phyloP scores from a whole-genome alignment of 1,139 yeast genomes.

The Groenewaldozyma auringiensis region DNA sequence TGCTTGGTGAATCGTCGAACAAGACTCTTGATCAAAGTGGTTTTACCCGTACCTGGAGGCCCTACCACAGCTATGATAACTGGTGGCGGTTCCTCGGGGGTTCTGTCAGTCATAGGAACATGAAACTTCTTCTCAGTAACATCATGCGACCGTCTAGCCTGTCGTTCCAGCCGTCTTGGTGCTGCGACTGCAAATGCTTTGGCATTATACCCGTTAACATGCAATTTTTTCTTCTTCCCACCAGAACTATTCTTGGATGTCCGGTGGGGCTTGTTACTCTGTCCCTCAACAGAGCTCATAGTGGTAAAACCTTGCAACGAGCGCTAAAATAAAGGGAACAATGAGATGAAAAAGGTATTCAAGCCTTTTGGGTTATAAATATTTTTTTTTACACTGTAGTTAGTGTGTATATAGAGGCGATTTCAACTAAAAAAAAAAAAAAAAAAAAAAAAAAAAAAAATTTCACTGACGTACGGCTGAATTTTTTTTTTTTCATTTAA shows the following conservation, averaged over 20 bases:
- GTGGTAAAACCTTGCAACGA: background rate
- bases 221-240: slow-evolving; percentile 78
- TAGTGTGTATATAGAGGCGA: background rate
- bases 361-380: background rate
- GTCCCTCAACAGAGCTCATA: slow-evolving; percentile 14
- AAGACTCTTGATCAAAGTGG: slow-evolving; percentile 84
- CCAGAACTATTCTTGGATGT: slow-evolving; percentile 42
- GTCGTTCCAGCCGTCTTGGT: slow-evolving; percentile 79
- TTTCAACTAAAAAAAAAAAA: background rate
- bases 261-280: slow-evolving; percentile 43
- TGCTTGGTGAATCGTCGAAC: slow-evolving; percentile 88
- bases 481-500: background rate
- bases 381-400: no score
- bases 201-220: slow-evolving; percentile 84
- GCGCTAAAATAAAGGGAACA: background rate
- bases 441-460: background rate
- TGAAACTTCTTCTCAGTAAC: slow-evolving; percentile 79
- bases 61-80: slow-evolving; percentile 95
- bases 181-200: slow-evolving; percentile 93
- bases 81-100: slow-evolving; percentile 98
- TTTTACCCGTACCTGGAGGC: slow-evolving; percentile 97
- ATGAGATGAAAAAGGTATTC: background rate
- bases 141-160: slow-evolving; percentile 80
- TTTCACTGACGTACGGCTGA: background rate
- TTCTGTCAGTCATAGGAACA: slow-evolving; percentile 96